Base-by-base conservation (phyloP, 2,329 filamentous ascomycete genomes). In the Trichoderma sp. region DNA sequence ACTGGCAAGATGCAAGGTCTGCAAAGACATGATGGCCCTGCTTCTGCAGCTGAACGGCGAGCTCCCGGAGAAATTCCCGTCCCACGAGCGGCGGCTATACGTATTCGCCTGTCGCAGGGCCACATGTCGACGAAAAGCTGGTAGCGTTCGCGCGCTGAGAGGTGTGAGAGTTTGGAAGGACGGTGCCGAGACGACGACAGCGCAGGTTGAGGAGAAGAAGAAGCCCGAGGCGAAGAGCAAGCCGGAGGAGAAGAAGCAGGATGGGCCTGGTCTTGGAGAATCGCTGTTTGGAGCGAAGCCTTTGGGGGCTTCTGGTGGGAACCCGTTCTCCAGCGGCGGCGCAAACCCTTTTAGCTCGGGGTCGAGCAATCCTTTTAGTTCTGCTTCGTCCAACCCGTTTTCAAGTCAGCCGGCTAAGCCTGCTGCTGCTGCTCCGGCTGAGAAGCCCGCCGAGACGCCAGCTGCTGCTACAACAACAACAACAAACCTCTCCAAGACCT, bases 21-120 rank as follows among this genome's bases (percentile, higher is more conserved):
- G 96, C 88, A 93, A 94, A 75, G 88, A 90, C 67, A 83, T 93
- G 67, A 94, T 98, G 89, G 91, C 90, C 1, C 87, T 98, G 12
- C 88, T 99, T 3, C 88, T 99, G 61, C 94, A 99, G 81, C 88
- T 99, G 32, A 94, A 99, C 81, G 95, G 90, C 77, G 94, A 98
- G 79, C 87, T 98, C 4, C 95, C 94, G 15, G 92, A 95, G 70
- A 87, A 90, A 63, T 98, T 97, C 78, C 92, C 94, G 2, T 90
- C 91, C 71, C 93, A 98, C 81, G 94, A 98, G 78, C 88, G 96
- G 76, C 89, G 95, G 73, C 80, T 99, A 21, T 98, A 98, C 78
- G 86, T 99, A 14, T 94, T 97, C 80, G 89, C 89, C 21, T 99
- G 96, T 81, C 88, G 90, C 72, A 87, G 89, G 75, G 93, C 93